These are phyloP conservation scores for Penicillium sp. DNA, from an alignment of 2,329 filamentous ascomycete genomes.

Conservation along the genomic window DNA sequence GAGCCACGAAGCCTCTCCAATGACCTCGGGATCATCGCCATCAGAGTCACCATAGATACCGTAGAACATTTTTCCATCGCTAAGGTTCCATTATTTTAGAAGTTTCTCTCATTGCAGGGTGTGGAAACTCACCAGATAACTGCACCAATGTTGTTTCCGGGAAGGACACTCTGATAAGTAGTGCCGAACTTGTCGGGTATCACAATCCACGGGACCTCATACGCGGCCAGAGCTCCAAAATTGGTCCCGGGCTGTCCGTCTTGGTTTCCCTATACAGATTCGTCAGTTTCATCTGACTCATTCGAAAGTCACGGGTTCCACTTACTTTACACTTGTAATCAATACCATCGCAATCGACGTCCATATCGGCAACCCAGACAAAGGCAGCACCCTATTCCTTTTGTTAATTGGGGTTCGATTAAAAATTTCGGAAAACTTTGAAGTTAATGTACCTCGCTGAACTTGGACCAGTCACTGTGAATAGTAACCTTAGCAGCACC, in stretches of 20 bases:
- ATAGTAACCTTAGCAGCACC: constrained; percentile 26
- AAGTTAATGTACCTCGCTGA: constrained; percentile 17
- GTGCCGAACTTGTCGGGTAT: constrained; percentile 31
- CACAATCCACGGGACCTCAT: constrained; percentile 34
- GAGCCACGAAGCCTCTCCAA: constrained; percentile 36
- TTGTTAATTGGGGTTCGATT: background rate
- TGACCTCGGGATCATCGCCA: constrained; percentile 30
- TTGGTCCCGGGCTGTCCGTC: constrained; percentile 29
- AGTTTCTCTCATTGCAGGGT: too few relatives aligned
- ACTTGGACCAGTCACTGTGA: constrained; percentile 28
- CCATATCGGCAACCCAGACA: constrained; percentile 34
- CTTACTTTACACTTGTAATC: constrained; percentile 28
- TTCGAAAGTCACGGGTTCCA: background rate
- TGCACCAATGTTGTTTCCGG: constrained; percentile 32
- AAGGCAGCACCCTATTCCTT: constrained; percentile 27
- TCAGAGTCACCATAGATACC: constrained; percentile 35
- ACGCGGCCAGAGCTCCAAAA: constrained; percentile 32
- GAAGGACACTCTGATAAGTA: constrained; percentile 16
- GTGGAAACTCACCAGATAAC: constrained; percentile 30
- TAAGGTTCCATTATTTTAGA: background rate
- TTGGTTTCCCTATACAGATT: constrained; percentile 24
- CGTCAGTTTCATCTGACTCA: background rate
- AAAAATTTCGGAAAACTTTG: background rate
- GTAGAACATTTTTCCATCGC: constrained; percentile 35
- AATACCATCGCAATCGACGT: constrained; percentile 35